Evolutionary conservation across 169 alveolate species (phyloP).

Genomic region (Eimeria necatrix): DNA sequence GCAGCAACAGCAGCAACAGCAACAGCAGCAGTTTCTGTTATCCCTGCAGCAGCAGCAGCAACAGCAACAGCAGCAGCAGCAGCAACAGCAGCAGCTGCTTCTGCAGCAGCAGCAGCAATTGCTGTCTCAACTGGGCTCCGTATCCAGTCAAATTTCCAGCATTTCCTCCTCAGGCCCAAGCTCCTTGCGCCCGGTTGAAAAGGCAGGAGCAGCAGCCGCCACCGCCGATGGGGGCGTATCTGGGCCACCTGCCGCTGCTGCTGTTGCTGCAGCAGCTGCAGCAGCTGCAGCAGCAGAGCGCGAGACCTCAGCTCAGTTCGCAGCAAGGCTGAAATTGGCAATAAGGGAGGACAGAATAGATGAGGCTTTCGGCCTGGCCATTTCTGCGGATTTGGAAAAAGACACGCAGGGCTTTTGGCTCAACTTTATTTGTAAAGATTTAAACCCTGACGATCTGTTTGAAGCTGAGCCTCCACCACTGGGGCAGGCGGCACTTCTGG

Average conservation of each 20-base stretch:
- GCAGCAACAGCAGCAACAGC: neutral
- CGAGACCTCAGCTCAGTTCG: constrained; percentile 9
- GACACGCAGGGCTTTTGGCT: constrained; percentile 43
- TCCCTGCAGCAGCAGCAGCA: constrained; percentile 26
- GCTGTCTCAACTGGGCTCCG: neutral
- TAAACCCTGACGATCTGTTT: constrained; percentile 14
- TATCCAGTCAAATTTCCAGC: neutral
- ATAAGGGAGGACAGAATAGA: neutral
- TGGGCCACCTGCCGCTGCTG: neutral
- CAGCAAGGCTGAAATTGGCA: neutral
- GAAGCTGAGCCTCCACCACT: constrained; percentile 25
- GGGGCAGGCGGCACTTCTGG: constrained; percentile 46
- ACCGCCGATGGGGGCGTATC: neutral
- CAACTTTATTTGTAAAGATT: neutral
- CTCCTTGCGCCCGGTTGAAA: too few species aligned
- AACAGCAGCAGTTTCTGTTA: neutral
- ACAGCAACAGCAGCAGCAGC: constrained; percentile 50
- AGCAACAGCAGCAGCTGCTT: neutral
- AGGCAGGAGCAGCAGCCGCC: neutral
- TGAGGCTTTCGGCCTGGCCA: constrained; percentile 43
- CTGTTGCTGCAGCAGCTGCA: neutral
- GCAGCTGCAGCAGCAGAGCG: constrained; percentile 31
- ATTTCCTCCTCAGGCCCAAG: neutral
- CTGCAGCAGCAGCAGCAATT: constrained; percentile 27
- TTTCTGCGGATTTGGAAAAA: constrained; percentile 1